phyloP scores from a whole-genome alignment of 2,329 filamentous ascomycete species.

The Sordariomycetes sp. region DNA sequence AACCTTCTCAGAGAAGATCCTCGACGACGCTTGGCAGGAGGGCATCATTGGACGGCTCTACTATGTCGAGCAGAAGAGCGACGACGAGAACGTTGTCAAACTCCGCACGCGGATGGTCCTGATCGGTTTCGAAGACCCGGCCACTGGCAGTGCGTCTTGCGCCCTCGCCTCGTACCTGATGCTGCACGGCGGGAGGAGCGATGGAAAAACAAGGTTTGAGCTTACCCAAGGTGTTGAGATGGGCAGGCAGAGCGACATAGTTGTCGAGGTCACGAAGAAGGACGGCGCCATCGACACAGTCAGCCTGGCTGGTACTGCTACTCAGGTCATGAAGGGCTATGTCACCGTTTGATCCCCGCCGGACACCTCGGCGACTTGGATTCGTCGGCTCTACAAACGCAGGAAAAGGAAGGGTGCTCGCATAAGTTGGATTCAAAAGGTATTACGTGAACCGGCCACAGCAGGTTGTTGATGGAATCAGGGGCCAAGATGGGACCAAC shows the following conservation, averaged over 20 bases:
- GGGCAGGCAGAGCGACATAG: slow-evolving; percentile 46
- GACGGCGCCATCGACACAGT: slow-evolving; percentile 19
- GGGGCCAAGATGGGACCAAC: no score
- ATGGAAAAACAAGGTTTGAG: slow-evolving; percentile 29
- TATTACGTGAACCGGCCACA: no score
- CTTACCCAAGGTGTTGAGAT: slow-evolving; percentile 62
- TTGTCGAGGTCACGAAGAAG: slow-evolving; percentile 30
- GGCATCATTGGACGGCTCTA: slow-evolving; percentile 50
- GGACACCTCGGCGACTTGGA: no score
- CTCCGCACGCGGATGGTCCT: slow-evolving; percentile 55
- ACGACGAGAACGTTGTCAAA: slow-evolving; percentile 15
- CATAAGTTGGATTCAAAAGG: no score
- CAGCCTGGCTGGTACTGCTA: slow-evolving; percentile 22
- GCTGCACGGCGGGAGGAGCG: slow-evolving; percentile 20
- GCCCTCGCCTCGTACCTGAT: slow-evolving; percentile 46
- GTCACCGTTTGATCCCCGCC: slow-evolving; percentile 13
- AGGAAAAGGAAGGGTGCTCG: no score
- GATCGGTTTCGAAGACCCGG: slow-evolving; percentile 44
- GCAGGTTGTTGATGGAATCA: no score
- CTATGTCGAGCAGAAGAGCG: slow-evolving; percentile 35
- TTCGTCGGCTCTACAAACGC: no score
- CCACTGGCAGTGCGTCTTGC: slow-evolving; percentile 54
- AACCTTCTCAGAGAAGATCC: slow-evolving; percentile 23
- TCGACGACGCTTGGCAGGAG: slow-evolving; percentile 45
- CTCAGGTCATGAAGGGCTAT: slow-evolving; percentile 23